Base-by-base conservation (phyloP, 805 yeast species). In the Nakazawaea populi region DNA sequence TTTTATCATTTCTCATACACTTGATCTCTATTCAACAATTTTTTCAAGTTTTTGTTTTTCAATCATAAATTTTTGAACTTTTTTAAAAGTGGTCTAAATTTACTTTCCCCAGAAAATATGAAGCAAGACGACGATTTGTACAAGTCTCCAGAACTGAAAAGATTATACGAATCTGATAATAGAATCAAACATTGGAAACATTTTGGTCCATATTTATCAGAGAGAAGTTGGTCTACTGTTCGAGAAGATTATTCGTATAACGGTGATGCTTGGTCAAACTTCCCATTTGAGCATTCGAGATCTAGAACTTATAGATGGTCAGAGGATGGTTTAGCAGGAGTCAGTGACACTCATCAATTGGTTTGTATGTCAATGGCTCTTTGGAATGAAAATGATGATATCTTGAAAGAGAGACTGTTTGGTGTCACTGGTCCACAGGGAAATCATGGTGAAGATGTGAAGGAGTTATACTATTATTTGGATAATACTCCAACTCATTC, bases 381-480 rank as follows among this genome's bases (percentile, higher is more conserved):
- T 54, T 90, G 97, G 97, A 90, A 90, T 70, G 96, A 87, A 57
- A 74, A 88, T 58, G 97, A 90, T 68, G 83, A 80, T 42, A 79
- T 89, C 58, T 74, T 90, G 65, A 90, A 90, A 67, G 97, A 90
- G 64, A 83, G 89, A 56, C 73, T 87, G 55, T 90, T 84, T 66
- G 97, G 97, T 2, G 77, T 89, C 39, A 89, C 96, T 30, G 95
- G 95, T 47, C 89, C 88, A 11, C 91, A 90, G 64, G 97, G 97
- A 10, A 91, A 91, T 65, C 97, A 90, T 66, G 97, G 97, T 51
- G 97, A 90, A 64, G 97, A 90, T 65, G 96, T 89, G 54, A 90
- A 90, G 69, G 95, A 87, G 62, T 66, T 83, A 57, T 87, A 87
- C 64, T 90, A 82, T 64, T 89, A 90, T 62, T 74, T 90, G 54